Evolutionary conservation across 2,329 filamentous ascomycete genomes (phyloP), one percentile per base, ranked within the genome.

Genomic region (Ascochyta rabiei): DNA sequence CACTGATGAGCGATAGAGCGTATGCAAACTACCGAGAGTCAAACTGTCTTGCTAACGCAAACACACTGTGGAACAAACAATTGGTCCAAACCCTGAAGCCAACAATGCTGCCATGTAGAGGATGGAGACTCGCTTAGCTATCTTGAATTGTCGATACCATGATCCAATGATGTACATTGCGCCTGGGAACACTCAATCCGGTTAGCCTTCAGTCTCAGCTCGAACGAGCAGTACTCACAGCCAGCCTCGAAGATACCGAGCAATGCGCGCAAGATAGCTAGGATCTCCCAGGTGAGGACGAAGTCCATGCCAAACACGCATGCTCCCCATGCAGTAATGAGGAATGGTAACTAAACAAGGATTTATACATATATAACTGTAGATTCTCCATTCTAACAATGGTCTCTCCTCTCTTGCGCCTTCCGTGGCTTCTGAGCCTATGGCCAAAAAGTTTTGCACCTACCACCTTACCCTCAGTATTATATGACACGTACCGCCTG

Each of bases 51-150:
- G 4, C 12, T 9, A 10, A 6, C 3, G 9, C 10, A 10, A 12
- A n/a, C 16, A 38, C 16, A 18, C 21, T 15, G 6, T n/a, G 4
- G 1, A 7, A 56, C 64, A 33, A 56, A 69, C 64, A 34, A 74
- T 72, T 1, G 71, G 69, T 2, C 70, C 72, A 40, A 74, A 74
- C 0, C 63, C 72, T 12, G 67, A 68, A 4, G 69, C 58, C 5
- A 73, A 41, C 18, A 72, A 57, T 1, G 71, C 57, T 8, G 68
- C 70, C 64, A 66, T 64, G 35, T 66, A 68, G 34, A 69, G 69
- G 5, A 67, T 41, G 3, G 66, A 68, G 1, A 69, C 61, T 18
- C 67, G 46, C 41, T 62, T 66, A 5, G 63, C 66, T 4, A 63
- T 67, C 47, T 70, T 66, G 37, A 50, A 69, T 16, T 67, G 64